Conservation (phyloP, 805 yeast genomes). For the Debaryomyces tyrocola region DNA sequence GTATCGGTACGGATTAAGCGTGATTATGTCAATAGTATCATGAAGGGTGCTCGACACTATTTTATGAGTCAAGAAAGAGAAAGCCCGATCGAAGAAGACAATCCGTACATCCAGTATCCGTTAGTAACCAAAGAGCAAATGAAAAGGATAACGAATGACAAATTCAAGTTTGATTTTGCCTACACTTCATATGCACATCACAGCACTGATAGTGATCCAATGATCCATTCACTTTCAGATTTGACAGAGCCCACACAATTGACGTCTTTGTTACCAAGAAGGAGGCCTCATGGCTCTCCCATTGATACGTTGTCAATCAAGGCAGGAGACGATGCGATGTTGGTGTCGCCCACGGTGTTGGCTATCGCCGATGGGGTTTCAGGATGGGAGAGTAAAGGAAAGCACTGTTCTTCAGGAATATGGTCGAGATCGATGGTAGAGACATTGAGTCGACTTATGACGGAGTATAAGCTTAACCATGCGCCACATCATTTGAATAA, state of each 20-base stretch:
- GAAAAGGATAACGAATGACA: conserved; percentile 35
- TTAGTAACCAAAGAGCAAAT: conserved; percentile 40
- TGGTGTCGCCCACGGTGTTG: conserved; percentile 50
- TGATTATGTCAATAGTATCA: not conserved
- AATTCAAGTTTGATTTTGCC: conserved; percentile 43
- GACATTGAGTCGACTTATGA: conserved; percentile 46
- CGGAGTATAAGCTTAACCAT: conserved; percentile 43
- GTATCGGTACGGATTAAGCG: not conserved
- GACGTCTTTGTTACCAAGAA: conserved; percentile 45
- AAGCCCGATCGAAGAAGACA: conserved; percentile 24
- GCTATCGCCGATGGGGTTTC: conserved; percentile 61
- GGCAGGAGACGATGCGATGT: conserved; percentile 60
- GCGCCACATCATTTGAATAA: conserved; percentile 37
- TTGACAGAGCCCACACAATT: conserved; percentile 49
- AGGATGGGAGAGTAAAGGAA: conserved; percentile 50
- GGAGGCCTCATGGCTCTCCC: conserved; percentile 54
- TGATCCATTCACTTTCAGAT: conserved; percentile 50
- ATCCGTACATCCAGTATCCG: conserved; percentile 43
- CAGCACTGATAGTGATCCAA: conserved; percentile 36
- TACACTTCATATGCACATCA: conserved; percentile 51
- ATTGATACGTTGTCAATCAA: conserved; percentile 51
- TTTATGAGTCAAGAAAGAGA: conserved; percentile 18
- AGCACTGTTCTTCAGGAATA: conserved; percentile 47
- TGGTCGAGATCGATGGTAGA: conserved; percentile 56
- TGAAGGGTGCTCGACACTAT: conserved; percentile 19